These are phyloP conservation scores for Penicillium pulvis DNA, from an alignment of 495 filamentous ascomycete genomes.

Conservation along the genomic window DNA sequence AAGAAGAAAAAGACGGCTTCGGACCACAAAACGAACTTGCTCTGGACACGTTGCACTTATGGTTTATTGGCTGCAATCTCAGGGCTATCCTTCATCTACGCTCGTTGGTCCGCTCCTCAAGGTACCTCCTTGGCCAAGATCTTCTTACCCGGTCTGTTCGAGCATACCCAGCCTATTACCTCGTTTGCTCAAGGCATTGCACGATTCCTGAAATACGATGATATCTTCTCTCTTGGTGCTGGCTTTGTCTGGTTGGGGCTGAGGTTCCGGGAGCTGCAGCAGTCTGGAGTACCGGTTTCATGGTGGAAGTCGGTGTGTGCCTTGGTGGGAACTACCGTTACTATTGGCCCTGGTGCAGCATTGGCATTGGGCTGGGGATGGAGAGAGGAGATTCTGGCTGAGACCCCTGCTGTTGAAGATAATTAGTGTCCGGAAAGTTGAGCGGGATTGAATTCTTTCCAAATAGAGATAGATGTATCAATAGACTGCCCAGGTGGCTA, in stretches of 20 bases:
- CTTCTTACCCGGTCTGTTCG: background rate
- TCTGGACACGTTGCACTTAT: background rate
- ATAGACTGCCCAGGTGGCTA: too few species aligned
- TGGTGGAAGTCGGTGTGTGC: background rate
- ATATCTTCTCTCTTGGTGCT: background rate
- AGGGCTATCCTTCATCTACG: background rate
- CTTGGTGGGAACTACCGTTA: background rate
- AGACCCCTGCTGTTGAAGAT: background rate
- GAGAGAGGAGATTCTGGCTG: background rate
- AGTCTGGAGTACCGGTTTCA: background rate
- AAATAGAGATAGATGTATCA: background rate
- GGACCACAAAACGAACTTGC: background rate
- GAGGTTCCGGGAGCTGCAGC: background rate
- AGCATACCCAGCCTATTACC: background rate
- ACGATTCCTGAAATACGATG: background rate
- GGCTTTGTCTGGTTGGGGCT: background rate
- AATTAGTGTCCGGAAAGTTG: background rate
- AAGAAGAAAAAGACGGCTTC: background rate
- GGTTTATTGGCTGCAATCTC: background rate
- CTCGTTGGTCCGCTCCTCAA: background rate
- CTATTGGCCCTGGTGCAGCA: background rate
- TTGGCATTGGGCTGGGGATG: background rate
- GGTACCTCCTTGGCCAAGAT: background rate
- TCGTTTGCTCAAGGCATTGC: background rate
- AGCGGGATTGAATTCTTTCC: background rate